Conservation (phyloP, 306 rosid species). For the Parietaria judaica region DNA sequence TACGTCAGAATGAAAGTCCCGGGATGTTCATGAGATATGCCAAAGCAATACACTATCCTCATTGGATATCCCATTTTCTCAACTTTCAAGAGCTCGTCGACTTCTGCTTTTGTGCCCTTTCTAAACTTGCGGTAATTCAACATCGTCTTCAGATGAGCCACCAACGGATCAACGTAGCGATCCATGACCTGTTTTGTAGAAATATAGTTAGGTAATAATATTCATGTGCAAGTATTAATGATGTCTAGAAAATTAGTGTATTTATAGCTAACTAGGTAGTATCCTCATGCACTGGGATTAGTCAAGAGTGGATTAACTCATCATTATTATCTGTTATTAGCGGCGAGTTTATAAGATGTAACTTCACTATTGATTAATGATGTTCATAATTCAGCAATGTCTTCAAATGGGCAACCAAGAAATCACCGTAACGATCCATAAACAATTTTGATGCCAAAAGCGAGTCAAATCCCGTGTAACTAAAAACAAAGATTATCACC, state of each 20-base stretch:
- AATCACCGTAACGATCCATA: conserved; percentile 96
- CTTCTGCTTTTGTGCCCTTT: conserved; percentile 80
- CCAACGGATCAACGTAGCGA: conserved; percentile 94
- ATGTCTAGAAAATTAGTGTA: too few relatives aligned
- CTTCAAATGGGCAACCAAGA: conserved; percentile 77
- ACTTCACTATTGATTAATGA: too few relatives aligned
- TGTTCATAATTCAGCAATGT: conserved; percentile 52
- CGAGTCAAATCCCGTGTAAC: not conserved
- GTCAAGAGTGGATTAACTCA: too few relatives aligned
- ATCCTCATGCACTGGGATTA: too few relatives aligned
- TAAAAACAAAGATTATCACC: too few relatives aligned
- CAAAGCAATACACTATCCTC: conserved; percentile 86
- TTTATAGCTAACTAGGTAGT: too few relatives aligned
- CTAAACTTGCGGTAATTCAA: conserved; percentile 80
- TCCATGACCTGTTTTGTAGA: conserved; percentile 68
- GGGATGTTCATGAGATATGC: conserved; percentile 94
- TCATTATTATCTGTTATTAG: too few relatives aligned
- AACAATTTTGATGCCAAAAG: conserved; percentile 27
- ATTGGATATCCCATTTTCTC: conserved; percentile 76
- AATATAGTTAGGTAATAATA: not conserved
- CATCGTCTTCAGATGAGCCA: conserved; percentile 75
- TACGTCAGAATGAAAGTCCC: conserved; percentile 88
- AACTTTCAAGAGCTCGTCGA: conserved; percentile 72
- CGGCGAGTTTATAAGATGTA: too few relatives aligned
- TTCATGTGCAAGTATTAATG: too few relatives aligned